Evolutionary conservation across 2,329 filamentous ascomycete genomes (phyloP).

Genomic region (Arthrinium phaeospermum): DNA sequence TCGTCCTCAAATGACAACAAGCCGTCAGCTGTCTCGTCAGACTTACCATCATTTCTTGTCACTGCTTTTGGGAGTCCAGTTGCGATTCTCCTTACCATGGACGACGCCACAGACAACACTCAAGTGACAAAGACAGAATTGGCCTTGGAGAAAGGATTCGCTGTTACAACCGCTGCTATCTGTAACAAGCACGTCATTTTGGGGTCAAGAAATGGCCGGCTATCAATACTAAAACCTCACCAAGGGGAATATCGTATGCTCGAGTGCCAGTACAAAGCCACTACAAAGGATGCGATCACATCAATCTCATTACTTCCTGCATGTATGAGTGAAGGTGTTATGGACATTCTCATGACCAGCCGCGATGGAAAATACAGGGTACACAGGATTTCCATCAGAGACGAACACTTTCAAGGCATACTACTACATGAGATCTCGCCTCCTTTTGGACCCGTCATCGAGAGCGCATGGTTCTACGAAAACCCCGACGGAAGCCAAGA

Average conservation of each 20-base stretch:
- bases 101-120: conserved; percentile 33
- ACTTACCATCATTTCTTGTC: conserved; percentile 47
- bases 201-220: conserved; percentile 58
- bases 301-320: conserved; percentile 54
- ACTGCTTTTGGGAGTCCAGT: conserved; percentile 52
- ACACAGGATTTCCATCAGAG: conserved; percentile 48
- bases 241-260: conserved; percentile 36
- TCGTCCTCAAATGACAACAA: background rate
- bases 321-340: conserved; percentile 57
- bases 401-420: conserved; percentile 37
- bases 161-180: conserved; percentile 53
- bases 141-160: conserved; percentile 54
- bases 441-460: conserved; percentile 77
- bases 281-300: conserved; percentile 70
- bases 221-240: conserved; percentile 44
- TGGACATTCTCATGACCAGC: conserved; percentile 69
- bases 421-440: conserved; percentile 72
- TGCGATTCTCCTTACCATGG: conserved; percentile 49
- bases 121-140: conserved; percentile 40
- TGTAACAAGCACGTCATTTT: conserved; percentile 52
- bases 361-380: conserved; percentile 80
- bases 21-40: background rate
- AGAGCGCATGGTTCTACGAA: conserved; percentile 67
- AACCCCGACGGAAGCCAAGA: conserved; percentile 47
- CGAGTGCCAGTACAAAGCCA: conserved; percentile 44